phyloP scores from a whole-genome alignment of 306 rosid genomes.

The barrel medic (Medicago truncatula) region DNA sequence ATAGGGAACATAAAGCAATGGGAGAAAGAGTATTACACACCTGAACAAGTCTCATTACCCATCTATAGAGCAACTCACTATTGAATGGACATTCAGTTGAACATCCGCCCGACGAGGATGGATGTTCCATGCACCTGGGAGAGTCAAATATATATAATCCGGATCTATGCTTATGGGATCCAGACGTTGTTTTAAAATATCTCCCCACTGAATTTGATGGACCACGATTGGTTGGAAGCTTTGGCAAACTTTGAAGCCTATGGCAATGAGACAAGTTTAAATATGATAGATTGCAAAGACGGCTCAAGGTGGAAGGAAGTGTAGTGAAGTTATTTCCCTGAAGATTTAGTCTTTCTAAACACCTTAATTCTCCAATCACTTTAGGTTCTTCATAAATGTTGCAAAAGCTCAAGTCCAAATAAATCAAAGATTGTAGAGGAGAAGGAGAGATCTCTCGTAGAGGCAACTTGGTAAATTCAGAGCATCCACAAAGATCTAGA shows the following conservation, averaged over 20 bases:
- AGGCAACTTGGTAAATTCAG: no score
- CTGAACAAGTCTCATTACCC: no score
- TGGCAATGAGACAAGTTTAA: neutral
- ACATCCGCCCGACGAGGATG: no score
- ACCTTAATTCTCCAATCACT: neutral
- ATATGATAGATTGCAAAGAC: neutral
- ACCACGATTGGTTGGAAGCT: neutral
- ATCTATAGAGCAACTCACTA: no score
- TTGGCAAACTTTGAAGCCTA: neutral
- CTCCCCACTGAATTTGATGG: neutral
- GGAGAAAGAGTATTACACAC: no score
- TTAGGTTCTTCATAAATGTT: neutral
- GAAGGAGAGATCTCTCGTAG: neutral
- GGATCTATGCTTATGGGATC: neutral
- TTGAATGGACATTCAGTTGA: no score
- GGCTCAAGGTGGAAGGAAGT: neutral
- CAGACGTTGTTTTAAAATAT: neutral
- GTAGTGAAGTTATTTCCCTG: neutral
- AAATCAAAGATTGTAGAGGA: neutral
- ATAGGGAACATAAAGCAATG: no score
- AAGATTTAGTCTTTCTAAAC: neutral
- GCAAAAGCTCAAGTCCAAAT: neutral
- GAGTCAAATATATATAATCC: constrained; percentile 25
- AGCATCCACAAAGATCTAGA: neutral
- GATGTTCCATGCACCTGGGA: neutral